phyloP scores from a whole-genome alignment of 108 stramenopile genomes.

The Fragilaria radians region DNA sequence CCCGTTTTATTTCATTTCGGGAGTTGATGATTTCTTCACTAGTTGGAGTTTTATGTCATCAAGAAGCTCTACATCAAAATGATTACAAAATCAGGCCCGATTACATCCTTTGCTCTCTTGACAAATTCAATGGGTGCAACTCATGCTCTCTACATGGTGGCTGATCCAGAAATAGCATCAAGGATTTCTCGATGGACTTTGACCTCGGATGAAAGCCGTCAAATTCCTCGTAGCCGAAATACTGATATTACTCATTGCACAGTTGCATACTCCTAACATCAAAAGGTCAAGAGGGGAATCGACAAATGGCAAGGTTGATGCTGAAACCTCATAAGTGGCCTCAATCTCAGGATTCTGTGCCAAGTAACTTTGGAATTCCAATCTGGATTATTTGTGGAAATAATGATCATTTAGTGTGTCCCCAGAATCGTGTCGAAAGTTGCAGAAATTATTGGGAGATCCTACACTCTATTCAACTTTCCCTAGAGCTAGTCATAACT shows the following conservation, averaged over 20 bases:
- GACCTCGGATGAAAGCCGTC: not conserved
- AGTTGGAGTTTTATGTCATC: slow-evolving; percentile 19
- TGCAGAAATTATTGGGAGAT: not conserved
- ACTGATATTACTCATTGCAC: not conserved
- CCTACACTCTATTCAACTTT: not conserved
- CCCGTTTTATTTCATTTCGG: slow-evolving; percentile 25
- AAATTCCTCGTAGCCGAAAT: not conserved
- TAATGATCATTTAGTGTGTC: not conserved
- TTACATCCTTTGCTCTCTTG: slow-evolving; percentile 4
- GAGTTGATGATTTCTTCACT: slow-evolving; percentile 20
- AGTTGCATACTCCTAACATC: not conserved
- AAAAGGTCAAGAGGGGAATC: not conserved
- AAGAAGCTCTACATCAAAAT: slow-evolving; percentile 16
- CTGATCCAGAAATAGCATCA: not conserved
- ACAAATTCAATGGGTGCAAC: slow-evolving; percentile 16
- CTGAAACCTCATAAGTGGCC: not conserved
- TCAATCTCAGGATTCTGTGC: not conserved
- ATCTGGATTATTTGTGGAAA: not conserved
- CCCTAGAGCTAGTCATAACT: not conserved
- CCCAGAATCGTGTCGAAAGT: not conserved
- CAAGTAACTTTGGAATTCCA: not conserved
- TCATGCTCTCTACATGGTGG: not conserved
- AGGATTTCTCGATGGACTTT: not conserved
- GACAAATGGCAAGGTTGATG: not conserved
- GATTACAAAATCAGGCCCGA: slow-evolving; percentile 1